These are phyloP conservation scores for Hymenoscyphus fructigenus DNA, from an alignment of 2,329 filamentous ascomycete species.

Conservation along the genomic window DNA sequence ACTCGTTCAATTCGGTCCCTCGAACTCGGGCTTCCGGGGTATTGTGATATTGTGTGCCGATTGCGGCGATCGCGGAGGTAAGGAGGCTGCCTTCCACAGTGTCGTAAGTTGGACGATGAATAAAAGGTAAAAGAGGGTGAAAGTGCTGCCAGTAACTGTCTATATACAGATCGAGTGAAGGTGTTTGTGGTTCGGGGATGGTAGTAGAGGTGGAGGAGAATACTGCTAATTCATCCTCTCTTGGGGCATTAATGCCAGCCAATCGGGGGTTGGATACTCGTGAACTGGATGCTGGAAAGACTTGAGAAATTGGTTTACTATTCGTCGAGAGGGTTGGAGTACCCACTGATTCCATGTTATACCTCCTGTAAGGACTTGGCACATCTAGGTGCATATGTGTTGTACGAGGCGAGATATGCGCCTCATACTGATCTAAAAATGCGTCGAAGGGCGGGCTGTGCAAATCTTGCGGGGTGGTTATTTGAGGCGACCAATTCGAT, in stretches of 20 bases:
- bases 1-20: conserved; percentile 32
- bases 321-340: conserved; percentile 35
- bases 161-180: conserved; percentile 30
- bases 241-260: conserved; percentile 25
- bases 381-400: conserved; percentile 31
- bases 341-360: conserved; percentile 38
- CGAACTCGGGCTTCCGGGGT: conserved; percentile 29
- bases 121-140: conserved; percentile 30
- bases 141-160: conserved; percentile 33
- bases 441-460: conserved; percentile 28
- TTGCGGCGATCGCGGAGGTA: conserved; percentile 33
- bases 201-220: conserved; percentile 15
- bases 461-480: conserved; percentile 28
- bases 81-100: conserved; percentile 26
- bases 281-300: conserved; percentile 32
- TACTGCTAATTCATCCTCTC: conserved; percentile 26
- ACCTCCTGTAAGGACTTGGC: conserved; percentile 27
- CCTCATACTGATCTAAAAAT: conserved; percentile 29
- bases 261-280: conserved; percentile 31
- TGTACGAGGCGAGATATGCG: conserved; percentile 28
- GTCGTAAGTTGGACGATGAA: conserved; percentile 33
- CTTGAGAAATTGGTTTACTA: conserved; percentile 34
- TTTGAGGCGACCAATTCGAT: conserved; percentile 29
- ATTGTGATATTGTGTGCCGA: conserved; percentile 35
- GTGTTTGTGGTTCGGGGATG: conserved; percentile 18